Conservation (phyloP, 257 asterid genomes). For the Nicotiana undulata region DNA sequence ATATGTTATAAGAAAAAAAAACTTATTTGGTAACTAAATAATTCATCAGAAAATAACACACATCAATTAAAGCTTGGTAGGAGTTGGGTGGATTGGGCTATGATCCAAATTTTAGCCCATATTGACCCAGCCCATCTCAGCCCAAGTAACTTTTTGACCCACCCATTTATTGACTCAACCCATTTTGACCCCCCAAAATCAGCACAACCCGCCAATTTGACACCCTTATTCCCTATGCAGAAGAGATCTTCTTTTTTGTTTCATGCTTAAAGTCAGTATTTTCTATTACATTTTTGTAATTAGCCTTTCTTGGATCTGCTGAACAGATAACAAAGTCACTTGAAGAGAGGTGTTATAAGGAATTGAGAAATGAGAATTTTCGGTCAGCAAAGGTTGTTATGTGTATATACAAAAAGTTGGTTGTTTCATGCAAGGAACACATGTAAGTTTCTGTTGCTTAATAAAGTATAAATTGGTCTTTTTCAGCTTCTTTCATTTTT, state of each 20-base stretch:
- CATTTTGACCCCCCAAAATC: too few relatives aligned
- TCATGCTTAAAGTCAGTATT: background rate
- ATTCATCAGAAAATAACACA: too few relatives aligned
- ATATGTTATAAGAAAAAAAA: too few relatives aligned
- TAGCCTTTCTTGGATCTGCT: constrained; percentile 17
- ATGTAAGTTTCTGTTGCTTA: constrained; percentile 42
- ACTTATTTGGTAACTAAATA: too few relatives aligned
- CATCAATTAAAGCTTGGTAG: too few relatives aligned
- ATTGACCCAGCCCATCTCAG: too few relatives aligned
- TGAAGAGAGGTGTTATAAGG: constrained; percentile 96
- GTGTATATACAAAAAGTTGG: constrained; percentile 79
- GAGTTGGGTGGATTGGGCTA: too few relatives aligned
- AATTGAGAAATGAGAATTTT: constrained; percentile 68
- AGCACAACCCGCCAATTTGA: too few relatives aligned
- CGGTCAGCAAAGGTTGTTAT: constrained; percentile 65
- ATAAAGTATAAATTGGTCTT: background rate
- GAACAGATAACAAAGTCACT: constrained; percentile 74
- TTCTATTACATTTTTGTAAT: background rate
- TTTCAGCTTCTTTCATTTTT: background rate
- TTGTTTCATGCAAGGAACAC: constrained; percentile 85
- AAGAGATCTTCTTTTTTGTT: background rate
- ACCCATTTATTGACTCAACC: too few relatives aligned
- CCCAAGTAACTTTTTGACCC: too few relatives aligned
- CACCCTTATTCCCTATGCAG: background rate
- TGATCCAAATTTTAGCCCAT: too few relatives aligned